phyloP scores from a whole-genome alignment of 2,329 filamentous ascomycete genomes.

The Teratosphaeria destructans region DNA sequence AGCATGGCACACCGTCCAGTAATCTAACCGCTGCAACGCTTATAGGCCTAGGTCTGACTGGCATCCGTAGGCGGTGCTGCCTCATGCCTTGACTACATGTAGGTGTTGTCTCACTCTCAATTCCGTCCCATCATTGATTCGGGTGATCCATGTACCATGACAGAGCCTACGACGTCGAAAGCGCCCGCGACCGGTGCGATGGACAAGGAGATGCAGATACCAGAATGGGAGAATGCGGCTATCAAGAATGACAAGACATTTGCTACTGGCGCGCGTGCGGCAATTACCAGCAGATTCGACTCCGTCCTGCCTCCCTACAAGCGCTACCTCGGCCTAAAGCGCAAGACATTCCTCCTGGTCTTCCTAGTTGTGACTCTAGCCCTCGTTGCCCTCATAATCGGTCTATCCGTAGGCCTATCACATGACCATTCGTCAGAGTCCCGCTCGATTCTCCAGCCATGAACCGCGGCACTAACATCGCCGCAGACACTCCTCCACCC shows the following conservation, averaged over 20 bases:
- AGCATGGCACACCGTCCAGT: neutral
- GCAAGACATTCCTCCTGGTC: constrained; percentile 29
- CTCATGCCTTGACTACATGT: neutral
- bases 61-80: neutral
- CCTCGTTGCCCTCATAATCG: constrained; percentile 31
- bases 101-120: neutral
- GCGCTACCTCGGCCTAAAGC: constrained; percentile 29
- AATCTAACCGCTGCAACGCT: neutral
- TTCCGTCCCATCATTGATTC: neutral
- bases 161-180: neutral
- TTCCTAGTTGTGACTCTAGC: constrained; percentile 23
- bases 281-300: constrained; percentile 1
- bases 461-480: neutral
- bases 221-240: constrained; percentile 17
- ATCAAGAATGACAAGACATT: constrained; percentile 1
- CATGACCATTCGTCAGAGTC: constrained; percentile 6
- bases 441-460: neutral
- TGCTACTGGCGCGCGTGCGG: neutral
- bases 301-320: constrained; percentile 26
- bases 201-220: constrained; percentile 10
- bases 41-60: neutral
- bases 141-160: neutral
- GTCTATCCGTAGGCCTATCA: constrained; percentile 31
- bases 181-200: neutral
- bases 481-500: constrained; percentile 22